A percentile compares a stretch with the other conserved stretches of the same genome.
phyloP scores from a whole-genome alignment of 176 grass and related monocot species.

The Oryza glumipatula region DNA sequence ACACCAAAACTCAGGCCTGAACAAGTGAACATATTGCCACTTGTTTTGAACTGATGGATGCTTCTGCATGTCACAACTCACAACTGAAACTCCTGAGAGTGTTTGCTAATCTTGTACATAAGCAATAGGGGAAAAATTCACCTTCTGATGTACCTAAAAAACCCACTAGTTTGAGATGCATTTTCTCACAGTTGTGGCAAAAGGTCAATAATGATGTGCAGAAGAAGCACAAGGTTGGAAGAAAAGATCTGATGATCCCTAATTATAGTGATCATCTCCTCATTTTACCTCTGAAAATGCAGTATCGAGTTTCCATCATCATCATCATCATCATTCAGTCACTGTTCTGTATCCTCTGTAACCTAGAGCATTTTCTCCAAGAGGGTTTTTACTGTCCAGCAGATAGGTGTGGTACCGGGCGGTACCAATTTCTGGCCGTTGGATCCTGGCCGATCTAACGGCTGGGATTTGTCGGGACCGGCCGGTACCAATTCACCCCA shows the following conservation, averaged over 20 bases:
- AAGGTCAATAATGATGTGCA: conserved; percentile 1
- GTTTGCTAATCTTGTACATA: neutral
- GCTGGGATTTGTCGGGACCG: no score
- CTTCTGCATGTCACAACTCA: neutral
- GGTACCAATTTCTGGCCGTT: no score
- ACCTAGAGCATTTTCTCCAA: neutral
- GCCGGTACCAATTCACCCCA: no score
- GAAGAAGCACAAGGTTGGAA: neutral
- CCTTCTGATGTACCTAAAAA: neutral
- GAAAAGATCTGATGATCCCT: neutral
- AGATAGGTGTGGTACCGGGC: no score
- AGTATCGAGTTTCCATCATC: neutral
- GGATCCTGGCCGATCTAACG: no score
- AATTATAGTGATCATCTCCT: neutral
- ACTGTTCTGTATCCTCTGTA: conserved; percentile 19
- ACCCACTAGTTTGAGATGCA: neutral
- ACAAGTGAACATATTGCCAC: neutral
- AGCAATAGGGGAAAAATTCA: neutral
- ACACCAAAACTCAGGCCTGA: neutral
- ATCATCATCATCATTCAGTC: neutral
- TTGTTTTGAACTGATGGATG: neutral
- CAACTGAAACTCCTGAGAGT: neutral
- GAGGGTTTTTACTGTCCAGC: no score
- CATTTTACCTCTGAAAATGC: neutral
- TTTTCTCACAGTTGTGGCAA: neutral